phyloP scores from a whole-genome alignment of 345 rosid species.

The Pelargonium nanum region DNA sequence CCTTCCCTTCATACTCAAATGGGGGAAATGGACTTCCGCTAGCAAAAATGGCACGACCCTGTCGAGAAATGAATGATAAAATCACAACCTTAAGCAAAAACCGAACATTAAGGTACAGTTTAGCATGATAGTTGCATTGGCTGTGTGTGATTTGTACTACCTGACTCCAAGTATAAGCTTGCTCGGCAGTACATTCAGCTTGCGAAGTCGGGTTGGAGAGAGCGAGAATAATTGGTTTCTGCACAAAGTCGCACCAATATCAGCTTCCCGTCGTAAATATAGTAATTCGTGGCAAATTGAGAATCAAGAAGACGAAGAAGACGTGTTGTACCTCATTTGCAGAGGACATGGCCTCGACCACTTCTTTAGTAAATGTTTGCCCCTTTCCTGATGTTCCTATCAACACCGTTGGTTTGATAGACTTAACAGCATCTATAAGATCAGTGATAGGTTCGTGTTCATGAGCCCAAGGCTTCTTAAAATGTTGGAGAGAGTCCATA shows the following conservation, averaged over 20 bases:
- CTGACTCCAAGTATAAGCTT: slow-evolving; percentile 88
- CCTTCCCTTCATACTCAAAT: slow-evolving; percentile 54
- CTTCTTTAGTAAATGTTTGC: slow-evolving; percentile 74
- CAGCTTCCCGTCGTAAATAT: not conserved
- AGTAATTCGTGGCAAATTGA: not conserved
- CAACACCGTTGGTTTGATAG: slow-evolving; percentile 80
- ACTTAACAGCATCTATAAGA: slow-evolving; percentile 73
- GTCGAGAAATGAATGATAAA: slow-evolving; percentile 7
- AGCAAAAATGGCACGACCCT: slow-evolving; percentile 90
- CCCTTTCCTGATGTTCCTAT: slow-evolving; percentile 96
- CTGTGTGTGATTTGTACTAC: slow-evolving; percentile 21
- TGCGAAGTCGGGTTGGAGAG: slow-evolving; percentile 97
- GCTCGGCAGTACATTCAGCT: slow-evolving; percentile 95
- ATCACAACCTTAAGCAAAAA: not conserved
- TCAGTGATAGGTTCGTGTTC: slow-evolving; percentile 57
- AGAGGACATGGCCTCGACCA: slow-evolving; percentile 82
- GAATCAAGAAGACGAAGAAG: not conserved
- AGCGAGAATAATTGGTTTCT: slow-evolving; percentile 84
- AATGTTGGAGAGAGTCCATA: slow-evolving; percentile 73
- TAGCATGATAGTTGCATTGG: not conserved
- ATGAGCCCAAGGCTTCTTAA: slow-evolving; percentile 97
- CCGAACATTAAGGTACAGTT: not conserved
- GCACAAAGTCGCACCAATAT: slow-evolving; percentile 16
- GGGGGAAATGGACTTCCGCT: slow-evolving; percentile 92
- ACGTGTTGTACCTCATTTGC: slow-evolving; percentile 50